These are phyloP conservation scores for Schizochytrium sp. DNA, from an alignment of 108 stramenopile species.

Conservation along the genomic window DNA sequence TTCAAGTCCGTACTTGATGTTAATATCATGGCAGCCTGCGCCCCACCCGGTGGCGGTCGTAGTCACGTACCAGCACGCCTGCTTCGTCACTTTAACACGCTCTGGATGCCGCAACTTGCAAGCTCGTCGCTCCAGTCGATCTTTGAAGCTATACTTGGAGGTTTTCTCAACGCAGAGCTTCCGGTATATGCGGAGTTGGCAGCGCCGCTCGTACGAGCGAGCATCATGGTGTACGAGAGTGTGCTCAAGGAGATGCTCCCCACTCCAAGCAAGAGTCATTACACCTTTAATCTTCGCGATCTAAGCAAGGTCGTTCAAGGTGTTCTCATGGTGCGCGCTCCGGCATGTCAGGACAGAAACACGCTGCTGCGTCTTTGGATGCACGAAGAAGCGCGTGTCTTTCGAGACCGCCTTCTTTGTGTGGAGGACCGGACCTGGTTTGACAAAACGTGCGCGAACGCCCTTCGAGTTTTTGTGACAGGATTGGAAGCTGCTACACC, in stretches of 20 bases:
- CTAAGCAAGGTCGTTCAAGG: slow-evolving; percentile 52
- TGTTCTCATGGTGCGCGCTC: slow-evolving; percentile 39
- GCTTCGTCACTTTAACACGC: slow-evolving; percentile 43
- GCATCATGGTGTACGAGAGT: slow-evolving; percentile 37
- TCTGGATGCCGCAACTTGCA: slow-evolving; percentile 39
- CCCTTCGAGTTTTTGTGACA: slow-evolving; percentile 18
- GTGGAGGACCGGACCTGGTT: slow-evolving; percentile 47
- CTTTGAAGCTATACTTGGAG: slow-evolving; percentile 38
- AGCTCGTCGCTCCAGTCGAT: slow-evolving; percentile 30
- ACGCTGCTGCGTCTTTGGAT: slow-evolving; percentile 42
- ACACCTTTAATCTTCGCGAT: slow-evolving; percentile 53
- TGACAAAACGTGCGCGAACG: slow-evolving; percentile 25
- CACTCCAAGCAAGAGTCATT: slow-evolving; percentile 48
- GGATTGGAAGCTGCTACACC: not conserved
- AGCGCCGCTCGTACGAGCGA: slow-evolving; percentile 32
- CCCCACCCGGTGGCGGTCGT: slow-evolving; percentile 50
- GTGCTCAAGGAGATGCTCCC: slow-evolving; percentile 42
- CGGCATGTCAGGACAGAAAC: slow-evolving; percentile 2
- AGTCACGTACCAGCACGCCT: slow-evolving; percentile 45
- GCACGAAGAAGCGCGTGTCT: slow-evolving; percentile 48
- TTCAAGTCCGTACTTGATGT: slow-evolving; percentile 47
- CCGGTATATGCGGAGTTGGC: slow-evolving; percentile 19
- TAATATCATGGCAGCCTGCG: slow-evolving; percentile 44
- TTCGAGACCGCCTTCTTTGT: slow-evolving; percentile 45
- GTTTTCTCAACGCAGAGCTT: slow-evolving; percentile 23